Evolutionary conservation across 2,329 filamentous ascomycete genomes (phyloP), one percentile per base, ranked within the genome.

Genomic region (Aspergillus piperis): DNA sequence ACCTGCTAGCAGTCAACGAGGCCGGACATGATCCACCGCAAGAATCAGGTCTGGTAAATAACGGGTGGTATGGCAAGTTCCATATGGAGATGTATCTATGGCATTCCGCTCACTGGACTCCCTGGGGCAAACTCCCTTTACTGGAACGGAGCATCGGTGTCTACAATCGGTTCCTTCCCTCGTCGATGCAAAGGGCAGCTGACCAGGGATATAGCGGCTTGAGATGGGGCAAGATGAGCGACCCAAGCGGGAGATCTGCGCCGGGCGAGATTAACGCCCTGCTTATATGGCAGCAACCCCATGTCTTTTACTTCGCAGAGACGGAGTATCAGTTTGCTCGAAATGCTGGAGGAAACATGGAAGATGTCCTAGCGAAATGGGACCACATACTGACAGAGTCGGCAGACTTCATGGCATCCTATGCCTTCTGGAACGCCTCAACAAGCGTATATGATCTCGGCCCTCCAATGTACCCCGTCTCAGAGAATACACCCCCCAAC

Each of bases 211-310:
- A 78, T 61, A 54, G 69, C 15, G 77, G 77, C 68, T 82, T 82
- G 66, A 54, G 84, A 30, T 78, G 80, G 71, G 80, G 81, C 2
- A 84, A 87, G 67, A 86, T 86, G 84, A 84, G 80, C 8, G 84
- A 86, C 67, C 82, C 83, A 0, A 81, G 78, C 0, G 83, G 84
- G 25, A 76, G 82, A 10, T 83, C 80, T 50, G 82, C 84, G 1
- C 84, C 85, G 0, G 85, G 86, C 2, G 82, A 85, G 63, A 87
- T 87, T 68, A 88, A 88, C 68, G 82, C 80, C 8, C 73, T 88
- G 1, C 74, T 88, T 3, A 83, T 87, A 59, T 88, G 85, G 85
- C 85, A 88, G 65, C 85, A 87, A 65, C 84, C 84, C 7, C 85
- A 88, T 68, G 78, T 82, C 0, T 83, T 87, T 77, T 85, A 84